Evolutionary conservation across 2,329 filamentous ascomycete species (phyloP).

Genomic region (Fonsecaea multimorphosa): DNA sequence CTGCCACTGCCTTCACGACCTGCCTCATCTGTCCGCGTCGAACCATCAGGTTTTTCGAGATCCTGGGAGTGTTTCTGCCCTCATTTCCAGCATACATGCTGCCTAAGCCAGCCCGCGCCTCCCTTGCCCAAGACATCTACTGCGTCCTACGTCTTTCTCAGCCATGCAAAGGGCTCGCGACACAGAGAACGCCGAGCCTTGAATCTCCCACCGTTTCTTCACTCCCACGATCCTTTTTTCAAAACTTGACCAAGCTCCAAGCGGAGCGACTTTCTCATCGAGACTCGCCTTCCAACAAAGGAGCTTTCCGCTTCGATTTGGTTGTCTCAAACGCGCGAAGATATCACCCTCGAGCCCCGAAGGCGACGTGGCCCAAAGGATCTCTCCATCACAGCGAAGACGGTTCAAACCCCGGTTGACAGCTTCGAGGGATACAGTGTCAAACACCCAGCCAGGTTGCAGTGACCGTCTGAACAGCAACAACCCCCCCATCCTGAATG

Average conservation of each 20-base stretch:
- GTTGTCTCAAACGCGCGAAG: neutral
- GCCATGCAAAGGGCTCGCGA: neutral
- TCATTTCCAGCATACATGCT: neutral
- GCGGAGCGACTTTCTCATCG: neutral
- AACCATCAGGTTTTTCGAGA: neutral
- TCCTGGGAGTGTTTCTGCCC: neutral
- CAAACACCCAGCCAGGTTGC: neutral
- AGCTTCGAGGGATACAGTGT: neutral
- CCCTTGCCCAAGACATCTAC: neutral
- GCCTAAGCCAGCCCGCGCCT: neutral
- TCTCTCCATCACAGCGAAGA: neutral
- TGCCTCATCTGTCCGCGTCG: neutral
- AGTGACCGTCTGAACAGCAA: neutral
- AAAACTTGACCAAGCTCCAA: too few relatives aligned
- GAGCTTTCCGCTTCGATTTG: neutral
- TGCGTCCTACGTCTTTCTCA: neutral
- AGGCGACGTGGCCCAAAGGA: neutral
- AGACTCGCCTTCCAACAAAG: neutral
- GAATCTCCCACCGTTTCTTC: neutral
- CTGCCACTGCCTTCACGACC: neutral
- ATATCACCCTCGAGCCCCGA: neutral
- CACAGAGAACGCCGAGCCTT: neutral
- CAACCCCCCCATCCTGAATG: neutral
- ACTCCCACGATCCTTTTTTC: neutral
- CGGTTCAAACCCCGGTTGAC: neutral